These are phyloP conservation scores for Phragmites australis DNA, from an alignment of 176 grass and related monocot species.

Conservation along the genomic window DNA sequence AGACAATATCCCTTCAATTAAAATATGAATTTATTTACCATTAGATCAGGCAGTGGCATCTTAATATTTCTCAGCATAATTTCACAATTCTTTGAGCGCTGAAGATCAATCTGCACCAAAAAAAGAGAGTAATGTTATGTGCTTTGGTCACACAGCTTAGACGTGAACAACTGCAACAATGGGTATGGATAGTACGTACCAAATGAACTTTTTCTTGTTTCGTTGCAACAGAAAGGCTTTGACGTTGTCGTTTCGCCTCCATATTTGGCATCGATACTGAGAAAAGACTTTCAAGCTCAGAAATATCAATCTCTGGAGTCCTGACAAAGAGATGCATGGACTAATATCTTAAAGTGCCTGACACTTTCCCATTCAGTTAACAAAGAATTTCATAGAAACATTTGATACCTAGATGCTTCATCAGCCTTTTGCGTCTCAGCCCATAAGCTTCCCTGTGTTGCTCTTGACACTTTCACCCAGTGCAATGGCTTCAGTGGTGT, in stretches of 20 bases:
- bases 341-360: conserved; percentile 18
- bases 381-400: conserved; percentile 27
- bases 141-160: background rate
- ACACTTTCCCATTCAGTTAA: conserved; percentile 12
- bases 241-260: conserved; percentile 51
- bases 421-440: conserved; percentile 73
- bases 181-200: conserved; percentile 42
- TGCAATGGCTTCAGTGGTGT: conserved; percentile 81
- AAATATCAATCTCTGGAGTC: conserved; percentile 86
- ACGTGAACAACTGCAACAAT: conserved; percentile 23
- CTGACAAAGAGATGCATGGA: conserved; percentile 48
- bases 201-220: conserved; percentile 83
- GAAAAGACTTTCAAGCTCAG: conserved; percentile 91
- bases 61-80: conserved; percentile 97
- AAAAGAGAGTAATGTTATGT: conserved; percentile 31
- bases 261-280: conserved; percentile 72
- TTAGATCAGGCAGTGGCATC: conserved; percentile 83
- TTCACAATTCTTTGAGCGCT: conserved; percentile 90
- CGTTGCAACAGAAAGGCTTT: conserved; percentile 46
- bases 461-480: conserved; percentile 96
- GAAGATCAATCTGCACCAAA: conserved; percentile 82
- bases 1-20: conserved; percentile 22
- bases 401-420: conserved; percentile 60
- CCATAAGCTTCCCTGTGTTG: conserved; percentile 86
- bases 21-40: conserved; percentile 53